Base-by-base conservation (phyloP, 257 asterid genomes). In the Ligustrum vulgare region DNA sequence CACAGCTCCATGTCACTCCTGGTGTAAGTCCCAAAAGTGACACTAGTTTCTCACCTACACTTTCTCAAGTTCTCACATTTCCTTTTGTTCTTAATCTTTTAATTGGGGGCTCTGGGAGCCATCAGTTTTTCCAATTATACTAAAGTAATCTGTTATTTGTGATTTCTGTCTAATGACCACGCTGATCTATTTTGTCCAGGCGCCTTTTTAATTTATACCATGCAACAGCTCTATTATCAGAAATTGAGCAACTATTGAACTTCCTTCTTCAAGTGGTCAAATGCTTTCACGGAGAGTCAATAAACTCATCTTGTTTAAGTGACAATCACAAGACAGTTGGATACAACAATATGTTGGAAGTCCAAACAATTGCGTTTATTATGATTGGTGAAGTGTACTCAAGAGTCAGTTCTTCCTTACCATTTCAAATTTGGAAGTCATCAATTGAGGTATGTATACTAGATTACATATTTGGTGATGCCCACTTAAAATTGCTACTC, bases 321-420 rank as follows among this genome's bases (percentile, higher is more conserved):
- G 83, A 82, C 78, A 75, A 72, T 72, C 72, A 73, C 67, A 81
- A 79, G 69, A 51, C 68, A 69, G 74, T 83, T 56, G 84, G 80
- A 80, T 71, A 63, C 66, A 70, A 74, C 73, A 72, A 79, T 79
- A 72, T 70, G 0, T 83, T 82, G 86, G 97, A 89, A 82, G 83
- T 84, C 67, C 84, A 90, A 76, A 87, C 79, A 66, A 77, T 82
- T 80, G 90, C 93, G 69, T 88, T 92, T 77, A 68, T 87, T 68
- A 85, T 90, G 89, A 86, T 87, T 78, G 90, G 96, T 69, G 94
- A 91, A 75, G 84, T 91, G 41, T 86, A 89, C 86, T 87, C 89
- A 41, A 87, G 83, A 82, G 88, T 83, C 75, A 91, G 92, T 71
- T 77, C 91, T 78, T 87, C 93, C 58, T 82, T 92, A 80, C 82